Percentiles rank a stretch among this genome's conserved stretches.
These are phyloP conservation scores for Pseudocercospora fijiensis DNA, from an alignment of 2,329 filamentous ascomycete genomes.

Conservation along the genomic window DNA sequence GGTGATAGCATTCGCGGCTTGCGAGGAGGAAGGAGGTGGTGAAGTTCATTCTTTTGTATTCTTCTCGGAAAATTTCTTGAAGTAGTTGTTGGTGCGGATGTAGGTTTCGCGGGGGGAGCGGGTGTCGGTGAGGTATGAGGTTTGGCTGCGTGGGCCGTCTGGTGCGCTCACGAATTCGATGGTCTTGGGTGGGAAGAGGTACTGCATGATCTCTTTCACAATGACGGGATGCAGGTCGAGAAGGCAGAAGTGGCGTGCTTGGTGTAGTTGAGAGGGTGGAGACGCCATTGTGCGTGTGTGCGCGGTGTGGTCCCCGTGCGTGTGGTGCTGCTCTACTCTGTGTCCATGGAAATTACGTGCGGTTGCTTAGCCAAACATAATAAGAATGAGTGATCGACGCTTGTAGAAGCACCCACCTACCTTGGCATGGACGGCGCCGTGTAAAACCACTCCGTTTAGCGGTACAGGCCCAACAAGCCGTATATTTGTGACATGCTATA, in stretches of 20 bases:
- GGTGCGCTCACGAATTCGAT: background rate
- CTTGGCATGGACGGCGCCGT: no score
- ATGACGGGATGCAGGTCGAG: background rate
- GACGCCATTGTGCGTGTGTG: background rate
- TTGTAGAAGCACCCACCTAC: no score
- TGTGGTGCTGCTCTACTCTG: background rate
- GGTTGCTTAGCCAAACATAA: no score
- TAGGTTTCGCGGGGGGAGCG: background rate
- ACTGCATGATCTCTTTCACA: background rate
- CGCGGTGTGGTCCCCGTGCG: no score
- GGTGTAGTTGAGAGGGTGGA: background rate
- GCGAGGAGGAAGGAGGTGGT: conserved; percentile 1
- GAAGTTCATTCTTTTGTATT: background rate
- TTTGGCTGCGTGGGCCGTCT: background rate
- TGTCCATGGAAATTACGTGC: background rate
- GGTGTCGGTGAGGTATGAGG: background rate
- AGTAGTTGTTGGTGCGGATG: background rate
- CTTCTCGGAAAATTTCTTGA: background rate
- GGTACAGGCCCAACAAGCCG: no score
- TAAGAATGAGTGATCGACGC: no score
- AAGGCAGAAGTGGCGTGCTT: background rate
- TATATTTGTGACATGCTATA: no score
- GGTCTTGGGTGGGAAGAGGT: background rate
- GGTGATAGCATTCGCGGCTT: background rate
- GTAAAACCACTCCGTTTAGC: no score